A percentile compares a stretch with the other conserved stretches of the same genome.
phyloP scores from a whole-genome alignment of 1,284 basidiomycete species.

The Flammula alnicola region DNA sequence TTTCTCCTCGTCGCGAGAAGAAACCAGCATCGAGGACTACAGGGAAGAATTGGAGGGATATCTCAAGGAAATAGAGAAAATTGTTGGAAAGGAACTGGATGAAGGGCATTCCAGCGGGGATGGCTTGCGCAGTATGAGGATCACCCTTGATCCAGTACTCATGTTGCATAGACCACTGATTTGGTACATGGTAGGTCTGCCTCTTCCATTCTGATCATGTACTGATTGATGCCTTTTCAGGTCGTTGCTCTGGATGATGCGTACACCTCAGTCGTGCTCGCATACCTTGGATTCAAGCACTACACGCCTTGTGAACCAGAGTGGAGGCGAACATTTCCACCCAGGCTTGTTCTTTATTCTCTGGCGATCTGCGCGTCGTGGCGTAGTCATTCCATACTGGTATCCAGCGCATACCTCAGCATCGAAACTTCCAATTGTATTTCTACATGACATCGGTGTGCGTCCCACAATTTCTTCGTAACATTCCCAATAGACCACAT shows the following conservation, averaged over 20 bases:
- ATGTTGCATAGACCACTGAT: conserved; percentile 59
- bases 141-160: conserved; percentile 59
- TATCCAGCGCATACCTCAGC: conserved; percentile 56
- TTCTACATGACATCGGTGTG: conserved; percentile 71
- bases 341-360: conserved; percentile 48
- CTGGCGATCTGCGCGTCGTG: conserved; percentile 43
- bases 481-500: neutral
- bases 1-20: conserved; percentile 47
- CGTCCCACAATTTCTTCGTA: conserved; percentile 26
- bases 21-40: conserved; percentile 53
- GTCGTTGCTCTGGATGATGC: conserved; percentile 58
- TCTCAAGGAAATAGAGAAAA: conserved; percentile 43
- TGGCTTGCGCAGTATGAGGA: conserved; percentile 48
- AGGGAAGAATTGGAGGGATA: conserved; percentile 36
- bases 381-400: conserved; percentile 59
- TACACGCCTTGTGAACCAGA: conserved; percentile 41
- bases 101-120: conserved; percentile 19
- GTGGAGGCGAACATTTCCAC: conserved; percentile 54
- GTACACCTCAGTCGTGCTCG: conserved; percentile 43
- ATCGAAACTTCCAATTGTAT: conserved; percentile 56
- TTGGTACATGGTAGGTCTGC: conserved; percentile 60
- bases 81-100: conserved; percentile 35
- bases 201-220: neutral
- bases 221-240: conserved; percentile 33
- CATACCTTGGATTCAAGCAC: conserved; percentile 55